Evolutionary conservation across 441 rosid species (phyloP), one percentile per base, ranked within the genome.

Genomic region (Eutrema salsugineum): DNA sequence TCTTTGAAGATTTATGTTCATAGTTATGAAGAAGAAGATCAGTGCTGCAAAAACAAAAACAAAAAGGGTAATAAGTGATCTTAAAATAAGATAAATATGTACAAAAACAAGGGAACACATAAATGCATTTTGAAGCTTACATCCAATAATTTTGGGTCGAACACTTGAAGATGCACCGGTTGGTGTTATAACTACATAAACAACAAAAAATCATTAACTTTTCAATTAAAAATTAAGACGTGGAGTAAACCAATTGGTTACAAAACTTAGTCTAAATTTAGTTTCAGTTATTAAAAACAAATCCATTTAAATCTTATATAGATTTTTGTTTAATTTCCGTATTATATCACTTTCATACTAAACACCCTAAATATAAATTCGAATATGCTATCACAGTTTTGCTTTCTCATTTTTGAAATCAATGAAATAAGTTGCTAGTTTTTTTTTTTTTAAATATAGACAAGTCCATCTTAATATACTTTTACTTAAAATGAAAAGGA

Each of bases 91-190:
- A 15, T 3, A 50, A 57, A 35, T 7, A 38, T 20, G 14, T 16
- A 16, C 0, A 5, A 20, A 56, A 17, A 2, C 1, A 39, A 38
- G 57, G 8, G 9, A 11, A 68, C n/a, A 39, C 16, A 53, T 44
- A 72, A 36, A 73, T 28, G 44, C 27, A 66, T 49, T 39, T 66
- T 19, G 47, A 49, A 10, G 66, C 63, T 74, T 67, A 74, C 78
- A 60, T 43, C 32, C 57, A 44, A 66, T 43, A 55, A 19, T 16
- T 33, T 60, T 33, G 35, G 57, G 73, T 61, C 19, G 40, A 24
- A 53, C 19, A 60, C 49, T 51, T 44, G 64, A 51, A 51, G 73
- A 67, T 53, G 57, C 63, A 33, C 63, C 15, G 22, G 54, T 11
- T 43, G 73, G 50, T 51, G 58, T 27, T 11, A 60, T 63, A 60